Base-by-base conservation (phyloP, 495 filamentous ascomycete genomes). In the Neurospora sp. region DNA sequence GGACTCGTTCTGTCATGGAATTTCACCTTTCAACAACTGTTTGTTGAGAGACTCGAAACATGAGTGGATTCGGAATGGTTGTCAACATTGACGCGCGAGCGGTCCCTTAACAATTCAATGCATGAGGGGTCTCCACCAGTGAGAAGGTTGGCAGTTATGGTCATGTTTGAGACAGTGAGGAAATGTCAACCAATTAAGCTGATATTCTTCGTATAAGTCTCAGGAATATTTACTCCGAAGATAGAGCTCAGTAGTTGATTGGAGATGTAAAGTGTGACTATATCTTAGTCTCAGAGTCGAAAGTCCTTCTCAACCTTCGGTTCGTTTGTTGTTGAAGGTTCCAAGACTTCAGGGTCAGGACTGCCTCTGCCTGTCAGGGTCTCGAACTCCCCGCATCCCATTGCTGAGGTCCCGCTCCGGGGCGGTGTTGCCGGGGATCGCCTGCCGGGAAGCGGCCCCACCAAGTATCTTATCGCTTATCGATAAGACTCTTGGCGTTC, bases 401-500 rank as follows among this genome's bases (percentile, higher is more conserved):
- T 35, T 35, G 35, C 35, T 31, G 31, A 31, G 31, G 31, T 42
- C 41, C 41, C 14, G 41, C 41, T 42, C 41, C 41, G 5, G 44
- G 18, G n/a, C 44, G 8, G 9, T 54, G 46, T 10, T 62, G 54
- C 54, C 54, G 54, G 54, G 23, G n/a, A 31, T 62, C 54, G 54
- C 54, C 54, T 62, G 54, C 54, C 54, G 54, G 23, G 23, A 62
- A 31, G 12, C 12, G 54, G 42, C 71, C 76, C 76, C 74, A 77
- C 74, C 40, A 59, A 18, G 3, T 12, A 14, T 42, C 14, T 66
- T 62, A 62, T 62, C 54, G 5, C 23, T 77, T 80, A 78, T 80
- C 78, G 78, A 79, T 78, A 80, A 62, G 27, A 11, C 27, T 38
- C 71, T 76, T 70, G 18, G 54, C 54, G 54, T 18, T 37, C 71